These are phyloP conservation scores for Coemansia sp. DNA, from an alignment of 192 early-diverging fungal genomes.

Conservation along the genomic window DNA sequence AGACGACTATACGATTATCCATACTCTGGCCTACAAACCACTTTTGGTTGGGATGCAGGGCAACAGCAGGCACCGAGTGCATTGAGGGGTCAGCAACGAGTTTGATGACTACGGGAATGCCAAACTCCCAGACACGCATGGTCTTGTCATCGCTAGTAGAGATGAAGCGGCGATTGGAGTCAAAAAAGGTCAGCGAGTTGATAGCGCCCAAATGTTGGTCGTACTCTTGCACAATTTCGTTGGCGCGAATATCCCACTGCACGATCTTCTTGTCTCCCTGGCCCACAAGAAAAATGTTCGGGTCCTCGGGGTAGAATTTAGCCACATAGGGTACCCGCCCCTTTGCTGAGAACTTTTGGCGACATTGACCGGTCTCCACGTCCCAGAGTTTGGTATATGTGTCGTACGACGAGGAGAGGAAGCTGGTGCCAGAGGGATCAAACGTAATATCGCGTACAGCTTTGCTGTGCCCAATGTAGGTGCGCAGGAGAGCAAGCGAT, in stretches of 20 bases:
- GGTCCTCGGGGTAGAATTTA: slow-evolving; percentile 89
- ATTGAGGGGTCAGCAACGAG: slow-evolving; percentile 94
- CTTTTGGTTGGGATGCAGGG: slow-evolving; percentile 84
- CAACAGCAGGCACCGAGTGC: slow-evolving; percentile 94
- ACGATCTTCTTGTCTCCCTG: slow-evolving; percentile 90
- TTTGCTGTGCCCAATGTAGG: slow-evolving; percentile 89
- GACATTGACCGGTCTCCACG: slow-evolving; percentile 93
- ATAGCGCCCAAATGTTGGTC: slow-evolving; percentile 96
- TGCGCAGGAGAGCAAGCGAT: slow-evolving; percentile 79
- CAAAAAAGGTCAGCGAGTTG: slow-evolving; percentile 96
- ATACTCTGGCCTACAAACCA: slow-evolving; percentile 93
- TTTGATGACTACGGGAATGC: slow-evolving; percentile 98
- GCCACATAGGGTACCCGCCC: slow-evolving; percentile 85
- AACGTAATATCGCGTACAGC: slow-evolving; percentile 91
- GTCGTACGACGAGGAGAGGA: slow-evolving; percentile 89
- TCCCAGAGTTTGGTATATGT: slow-evolving; percentile 96
- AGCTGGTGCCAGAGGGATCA: slow-evolving; percentile 77
- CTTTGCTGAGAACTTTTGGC: slow-evolving; percentile 64
- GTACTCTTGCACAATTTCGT: slow-evolving; percentile 89
- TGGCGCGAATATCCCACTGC: slow-evolving; percentile 78
- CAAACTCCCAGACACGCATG: slow-evolving; percentile 95
- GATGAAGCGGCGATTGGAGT: slow-evolving; percentile 90
- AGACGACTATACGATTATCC: slow-evolving; percentile 94
- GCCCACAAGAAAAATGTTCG: slow-evolving; percentile 87
- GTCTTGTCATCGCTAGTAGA: slow-evolving; percentile 97